Evolutionary conservation across 1,139 yeast genomes (phyloP).

Genomic region (Candida anutae): DNA sequence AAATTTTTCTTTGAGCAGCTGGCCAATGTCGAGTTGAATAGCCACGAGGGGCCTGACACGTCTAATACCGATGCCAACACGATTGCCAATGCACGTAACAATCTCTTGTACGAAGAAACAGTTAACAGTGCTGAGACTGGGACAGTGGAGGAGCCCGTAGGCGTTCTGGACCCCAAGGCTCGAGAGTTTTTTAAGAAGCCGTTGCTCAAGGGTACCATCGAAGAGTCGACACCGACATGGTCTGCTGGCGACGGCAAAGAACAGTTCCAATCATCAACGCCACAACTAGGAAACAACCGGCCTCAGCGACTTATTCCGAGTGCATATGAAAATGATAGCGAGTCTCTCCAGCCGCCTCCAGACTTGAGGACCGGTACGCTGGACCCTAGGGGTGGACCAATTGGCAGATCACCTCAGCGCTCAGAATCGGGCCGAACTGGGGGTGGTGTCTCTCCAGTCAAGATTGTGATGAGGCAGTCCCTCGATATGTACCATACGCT

Average conservation of each 20-base stretch:
- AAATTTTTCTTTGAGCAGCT: conserved; percentile 69
- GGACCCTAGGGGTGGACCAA: conserved; percentile 10
- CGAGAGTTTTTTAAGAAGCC: conserved; percentile 24
- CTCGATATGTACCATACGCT: conserved; percentile 29
- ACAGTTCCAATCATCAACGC: conserved; percentile 27
- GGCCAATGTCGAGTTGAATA: conserved; percentile 58
- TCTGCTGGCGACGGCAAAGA: conserved; percentile 23
- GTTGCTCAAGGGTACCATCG: conserved; percentile 14
- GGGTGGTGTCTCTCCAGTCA: too few species aligned
- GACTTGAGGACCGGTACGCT: too few species aligned
- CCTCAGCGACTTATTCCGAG: too few species aligned
- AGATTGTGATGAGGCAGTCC: conserved; percentile 25
- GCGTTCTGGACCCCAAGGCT: conserved; percentile 1
- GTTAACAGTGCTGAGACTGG: conserved; percentile 1
- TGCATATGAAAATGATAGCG: conserved; percentile 15
- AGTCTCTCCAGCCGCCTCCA: conserved; percentile 18
- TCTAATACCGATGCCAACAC: conserved; percentile 12
- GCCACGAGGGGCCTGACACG: conserved; percentile 45
- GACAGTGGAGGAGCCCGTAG: neutral
- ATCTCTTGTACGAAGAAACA: conserved; percentile 10
- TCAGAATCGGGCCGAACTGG: too few species aligned
- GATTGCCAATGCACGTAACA: conserved; percentile 9
- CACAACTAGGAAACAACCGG: conserved; percentile 18
- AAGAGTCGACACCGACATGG: conserved; percentile 34
- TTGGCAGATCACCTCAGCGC: conserved; percentile 7